A percentile compares a stretch with the other conserved stretches of the same genome.
Conservation (phyloP, 306 rosid genomes). For the Vachellia pachyceras region DNA sequence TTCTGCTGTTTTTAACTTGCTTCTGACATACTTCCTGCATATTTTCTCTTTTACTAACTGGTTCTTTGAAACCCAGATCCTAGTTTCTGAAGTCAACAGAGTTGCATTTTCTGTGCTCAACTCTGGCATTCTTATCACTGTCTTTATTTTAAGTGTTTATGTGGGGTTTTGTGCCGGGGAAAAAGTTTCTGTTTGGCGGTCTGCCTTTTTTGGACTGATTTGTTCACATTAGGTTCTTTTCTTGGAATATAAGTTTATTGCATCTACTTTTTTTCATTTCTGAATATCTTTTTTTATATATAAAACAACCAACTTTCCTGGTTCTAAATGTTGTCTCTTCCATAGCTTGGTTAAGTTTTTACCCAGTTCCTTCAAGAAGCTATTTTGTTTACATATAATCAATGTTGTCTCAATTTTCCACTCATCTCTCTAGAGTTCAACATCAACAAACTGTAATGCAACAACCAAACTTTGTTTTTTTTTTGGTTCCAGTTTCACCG, state of each 20-base stretch:
- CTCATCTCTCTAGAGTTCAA: conserved; percentile 41
- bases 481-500: too few relatives aligned
- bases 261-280: conserved; percentile 13
- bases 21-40: conserved; percentile 38
- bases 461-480: too few relatives aligned
- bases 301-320: conserved; percentile 32
- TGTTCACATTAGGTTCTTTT: conserved; percentile 39
- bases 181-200: conserved; percentile 24
- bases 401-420: too few relatives aligned
- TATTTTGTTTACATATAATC: too few relatives aligned
- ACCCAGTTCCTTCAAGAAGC: conserved; percentile 36
- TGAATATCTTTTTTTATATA: conserved; percentile 26
- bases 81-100: conserved; percentile 14
- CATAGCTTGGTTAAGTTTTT: neutral
- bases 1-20: conserved; percentile 39
- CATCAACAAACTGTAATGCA: conserved; percentile 27
- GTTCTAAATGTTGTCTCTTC: conserved; percentile 39
- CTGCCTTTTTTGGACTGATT: conserved; percentile 24
- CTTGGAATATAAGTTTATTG: conserved; percentile 28
- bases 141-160: neutral
- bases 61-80: conserved; percentile 31
- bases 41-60: conserved; percentile 34
- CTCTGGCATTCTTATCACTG: conserved; percentile 33
- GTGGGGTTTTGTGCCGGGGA: neutral
- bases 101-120: conserved; percentile 19